Evolutionary conservation across 75 land plant species (phyloP).

Genomic region (Selaginella tamariscina): DNA sequence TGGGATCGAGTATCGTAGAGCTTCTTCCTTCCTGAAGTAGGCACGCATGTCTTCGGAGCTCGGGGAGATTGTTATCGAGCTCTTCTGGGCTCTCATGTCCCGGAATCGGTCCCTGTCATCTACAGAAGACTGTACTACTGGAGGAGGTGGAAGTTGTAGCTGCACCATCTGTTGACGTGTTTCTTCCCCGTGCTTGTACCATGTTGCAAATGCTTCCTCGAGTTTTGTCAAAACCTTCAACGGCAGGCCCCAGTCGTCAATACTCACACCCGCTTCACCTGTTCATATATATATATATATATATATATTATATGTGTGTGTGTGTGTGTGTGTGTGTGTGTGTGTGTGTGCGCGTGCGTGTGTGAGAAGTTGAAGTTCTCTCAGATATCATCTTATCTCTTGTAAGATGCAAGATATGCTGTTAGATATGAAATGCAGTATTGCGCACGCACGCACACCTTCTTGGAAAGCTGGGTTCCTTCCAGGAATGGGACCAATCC

Average conservation of each 20-base stretch:
- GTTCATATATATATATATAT: too few relatives aligned
- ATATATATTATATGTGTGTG: too few relatives aligned
- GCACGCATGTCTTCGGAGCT: slow-evolving; percentile 86
- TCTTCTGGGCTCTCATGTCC: slow-evolving; percentile 95
- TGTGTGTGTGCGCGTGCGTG: too few relatives aligned
- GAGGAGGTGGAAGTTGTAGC: slow-evolving; percentile 65
- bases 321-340: too few relatives aligned
- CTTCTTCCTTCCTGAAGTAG: slow-evolving; percentile 82
- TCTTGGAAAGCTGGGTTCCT: too few relatives aligned
- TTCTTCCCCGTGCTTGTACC: slow-evolving; percentile 90
- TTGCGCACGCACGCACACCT: too few relatives aligned
- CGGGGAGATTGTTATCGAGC: slow-evolving; percentile 68
- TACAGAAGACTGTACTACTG: slow-evolving; percentile 27
- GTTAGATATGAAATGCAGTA: too few relatives aligned
- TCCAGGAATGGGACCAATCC: slow-evolving; percentile 67
- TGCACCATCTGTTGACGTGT: slow-evolving; percentile 83
- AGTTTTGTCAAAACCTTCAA: slow-evolving; percentile 84
- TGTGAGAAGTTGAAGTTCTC: too few relatives aligned
- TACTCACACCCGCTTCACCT: slow-evolving; percentile 38
- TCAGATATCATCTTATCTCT: too few relatives aligned
- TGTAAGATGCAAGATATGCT: too few relatives aligned
- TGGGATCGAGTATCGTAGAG: slow-evolving; percentile 76
- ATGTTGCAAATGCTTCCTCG: slow-evolving; percentile 90
- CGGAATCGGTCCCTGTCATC: slow-evolving; percentile 96
- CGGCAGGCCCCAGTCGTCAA: slow-evolving; percentile 83